These are phyloP conservation scores for Paramyrothecium roridum DNA, from an alignment of 2,329 filamentous ascomycete genomes.

Conservation along the genomic window DNA sequence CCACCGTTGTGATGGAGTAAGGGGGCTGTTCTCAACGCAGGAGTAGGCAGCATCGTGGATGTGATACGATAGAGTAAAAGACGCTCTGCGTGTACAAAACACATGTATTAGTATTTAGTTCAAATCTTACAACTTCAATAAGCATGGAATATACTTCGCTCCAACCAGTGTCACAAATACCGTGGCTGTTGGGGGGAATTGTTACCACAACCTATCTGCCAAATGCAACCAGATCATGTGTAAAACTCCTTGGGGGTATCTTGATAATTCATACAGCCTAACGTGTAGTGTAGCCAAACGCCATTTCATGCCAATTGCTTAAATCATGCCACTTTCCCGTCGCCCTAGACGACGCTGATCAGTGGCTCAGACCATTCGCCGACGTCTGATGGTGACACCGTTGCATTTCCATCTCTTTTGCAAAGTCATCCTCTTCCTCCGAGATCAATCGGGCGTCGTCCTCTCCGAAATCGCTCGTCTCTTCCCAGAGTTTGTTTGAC, in stretches of 20 bases:
- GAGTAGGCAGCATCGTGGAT: constrained; percentile 14
- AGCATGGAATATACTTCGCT: not conserved
- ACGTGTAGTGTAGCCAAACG: constrained; percentile 16
- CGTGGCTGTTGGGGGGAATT: not conserved
- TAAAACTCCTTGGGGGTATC: constrained; percentile 26
- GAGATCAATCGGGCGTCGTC: constrained; percentile 76
- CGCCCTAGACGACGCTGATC: not conserved
- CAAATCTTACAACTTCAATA: constrained; percentile 13
- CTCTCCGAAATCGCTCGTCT: constrained; percentile 80
- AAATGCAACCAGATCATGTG: constrained; percentile 3
- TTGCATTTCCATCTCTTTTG: constrained; percentile 36
- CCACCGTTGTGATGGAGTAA: constrained; percentile 89
- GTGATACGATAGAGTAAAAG: constrained; percentile 27
- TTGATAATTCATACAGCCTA: constrained; percentile 12
- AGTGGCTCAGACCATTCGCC: constrained; percentile 26
- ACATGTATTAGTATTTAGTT: constrained; percentile 34
- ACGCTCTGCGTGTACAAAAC: constrained; percentile 35
- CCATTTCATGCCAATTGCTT: constrained; percentile 17
- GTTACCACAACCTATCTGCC: not conserved
- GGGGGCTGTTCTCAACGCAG: constrained; percentile 6
- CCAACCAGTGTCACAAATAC: not conserved
- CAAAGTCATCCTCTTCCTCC: constrained; percentile 64
- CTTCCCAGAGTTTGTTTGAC: constrained; percentile 79
- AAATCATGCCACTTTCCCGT: not conserved
- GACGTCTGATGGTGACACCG: constrained; percentile 34